Evolutionary conservation across 1,284 basidiomycete species (phyloP).

Genomic region (Cryptococcus sp.): DNA sequence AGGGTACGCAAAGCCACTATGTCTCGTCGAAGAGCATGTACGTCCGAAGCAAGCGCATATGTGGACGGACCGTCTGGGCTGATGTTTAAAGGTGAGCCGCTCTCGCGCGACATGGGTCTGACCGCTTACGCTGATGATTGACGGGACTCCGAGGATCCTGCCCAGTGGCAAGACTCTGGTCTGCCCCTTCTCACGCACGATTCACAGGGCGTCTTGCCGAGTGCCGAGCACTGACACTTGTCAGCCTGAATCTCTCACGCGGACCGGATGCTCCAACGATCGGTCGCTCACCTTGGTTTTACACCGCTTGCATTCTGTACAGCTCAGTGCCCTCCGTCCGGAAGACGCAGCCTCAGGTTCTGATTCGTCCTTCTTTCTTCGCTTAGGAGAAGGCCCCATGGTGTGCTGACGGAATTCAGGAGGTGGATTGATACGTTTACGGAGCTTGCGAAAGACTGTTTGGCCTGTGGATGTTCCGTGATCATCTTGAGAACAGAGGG

Average conservation of each 20-base stretch:
- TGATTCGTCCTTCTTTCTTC: conserved; percentile 1
- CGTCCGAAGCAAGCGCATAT: too few species aligned
- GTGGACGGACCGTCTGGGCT: neutral
- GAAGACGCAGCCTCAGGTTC: neutral
- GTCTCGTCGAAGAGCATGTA: too few species aligned
- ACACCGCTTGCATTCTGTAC: conserved; percentile 31
- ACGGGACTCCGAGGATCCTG: conserved; percentile 6
- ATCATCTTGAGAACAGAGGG: too few species aligned
- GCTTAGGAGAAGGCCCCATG: neutral
- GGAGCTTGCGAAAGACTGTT: too few species aligned
- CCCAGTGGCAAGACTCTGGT: conserved; percentile 27
- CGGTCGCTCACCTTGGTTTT: conserved; percentile 27
- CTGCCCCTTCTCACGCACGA: conserved; percentile 23
- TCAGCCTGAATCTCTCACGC: neutral
- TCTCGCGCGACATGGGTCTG: neutral
- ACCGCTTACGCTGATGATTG: neutral
- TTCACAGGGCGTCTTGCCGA: conserved; percentile 30
- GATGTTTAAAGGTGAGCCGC: neutral
- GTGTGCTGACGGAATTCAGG: neutral
- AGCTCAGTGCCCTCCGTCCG: conserved; percentile 16
- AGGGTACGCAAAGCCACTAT: too few species aligned
- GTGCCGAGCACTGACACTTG: conserved; percentile 21
- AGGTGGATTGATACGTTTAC: too few species aligned
- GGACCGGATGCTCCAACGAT: neutral
- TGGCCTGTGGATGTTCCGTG: too few species aligned